Percentiles rank a stretch among this genome's conserved stretches.
Conservation (phyloP, 331 rosid species). For the Cydonia oblonga region DNA sequence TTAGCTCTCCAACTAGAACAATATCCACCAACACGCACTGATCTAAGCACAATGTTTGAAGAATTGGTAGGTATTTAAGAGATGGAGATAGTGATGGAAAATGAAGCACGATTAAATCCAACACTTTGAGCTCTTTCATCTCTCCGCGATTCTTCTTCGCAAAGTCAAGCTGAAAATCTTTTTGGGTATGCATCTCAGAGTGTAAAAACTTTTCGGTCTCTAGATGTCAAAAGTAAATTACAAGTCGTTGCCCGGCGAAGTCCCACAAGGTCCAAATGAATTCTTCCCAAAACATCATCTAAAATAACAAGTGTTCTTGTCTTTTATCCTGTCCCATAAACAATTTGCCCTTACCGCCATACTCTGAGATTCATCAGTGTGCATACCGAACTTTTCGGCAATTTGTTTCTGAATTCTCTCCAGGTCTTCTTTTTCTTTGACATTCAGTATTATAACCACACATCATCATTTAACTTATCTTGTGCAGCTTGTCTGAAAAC, state of each 20-base stretch:
- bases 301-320: neutral
- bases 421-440: neutral
- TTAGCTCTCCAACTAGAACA: neutral
- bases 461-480: neutral
- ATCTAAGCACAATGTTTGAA: neutral
- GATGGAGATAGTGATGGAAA: slow-evolving; percentile 17
- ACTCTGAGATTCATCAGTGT: neutral
- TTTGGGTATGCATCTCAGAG: too few species aligned
- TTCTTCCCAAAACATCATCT: neutral
- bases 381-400: neutral
- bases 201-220: too few species aligned
- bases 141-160: neutral
- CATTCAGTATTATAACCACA: neutral
- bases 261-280: neutral
- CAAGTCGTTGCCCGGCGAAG: neutral
- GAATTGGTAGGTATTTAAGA: neutral
- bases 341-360: neutral
- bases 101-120: slow-evolving; percentile 13
- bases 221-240: too few species aligned
- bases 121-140: slow-evolving; percentile 23
- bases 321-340: neutral
- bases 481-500: neutral
- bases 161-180: too few species aligned
- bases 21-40: neutral
- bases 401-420: neutral